phyloP scores from a whole-genome alignment of 2,329 filamentous ascomycete genomes.

The Zalaria obscura region DNA sequence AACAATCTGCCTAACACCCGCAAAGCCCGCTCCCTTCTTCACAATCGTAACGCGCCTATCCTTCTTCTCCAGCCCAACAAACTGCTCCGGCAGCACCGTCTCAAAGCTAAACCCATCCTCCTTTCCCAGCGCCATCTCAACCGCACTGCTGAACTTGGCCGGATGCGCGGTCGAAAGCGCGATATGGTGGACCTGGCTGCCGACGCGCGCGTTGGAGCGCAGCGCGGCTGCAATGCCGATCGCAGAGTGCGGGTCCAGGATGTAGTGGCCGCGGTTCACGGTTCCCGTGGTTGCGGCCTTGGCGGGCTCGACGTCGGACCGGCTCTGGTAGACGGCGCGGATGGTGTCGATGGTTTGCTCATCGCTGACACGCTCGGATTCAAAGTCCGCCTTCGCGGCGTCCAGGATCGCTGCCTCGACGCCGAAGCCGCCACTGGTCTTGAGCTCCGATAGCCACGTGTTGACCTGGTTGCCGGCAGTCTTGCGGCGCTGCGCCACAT shows the following conservation, averaged over 20 bases:
- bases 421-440: constrained; percentile 66
- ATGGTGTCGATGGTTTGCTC: constrained; percentile 34
- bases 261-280: constrained; percentile 41
- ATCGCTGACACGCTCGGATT: constrained; percentile 58
- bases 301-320: constrained; percentile 11
- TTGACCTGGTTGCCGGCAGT: constrained; percentile 58
- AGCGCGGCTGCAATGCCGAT: constrained; percentile 68
- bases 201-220: constrained; percentile 41
- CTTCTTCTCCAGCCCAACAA: constrained; percentile 62
- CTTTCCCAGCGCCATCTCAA: constrained; percentile 61
- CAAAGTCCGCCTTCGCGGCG: constrained; percentile 59
- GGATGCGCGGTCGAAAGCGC: constrained; percentile 88
- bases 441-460: constrained; percentile 66
- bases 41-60: constrained; percentile 60
- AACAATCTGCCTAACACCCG: constrained; percentile 62
- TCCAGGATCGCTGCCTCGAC: constrained; percentile 63
- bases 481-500: constrained; percentile 30
- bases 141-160: constrained; percentile 81
- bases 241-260: constrained; percentile 86
- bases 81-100: constrained; percentile 67
- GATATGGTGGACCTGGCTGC: constrained; percentile 49
- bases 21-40: constrained; percentile 50
- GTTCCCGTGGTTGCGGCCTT: constrained; percentile 21
- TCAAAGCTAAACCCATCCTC: constrained; percentile 63
- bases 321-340: constrained; percentile 24